Percentiles rank a stretch among this genome's conserved stretches.
These are phyloP conservation scores for Pouteria glomerata DNA, from an alignment of 148 eudicot species.

Conservation along the genomic window DNA sequence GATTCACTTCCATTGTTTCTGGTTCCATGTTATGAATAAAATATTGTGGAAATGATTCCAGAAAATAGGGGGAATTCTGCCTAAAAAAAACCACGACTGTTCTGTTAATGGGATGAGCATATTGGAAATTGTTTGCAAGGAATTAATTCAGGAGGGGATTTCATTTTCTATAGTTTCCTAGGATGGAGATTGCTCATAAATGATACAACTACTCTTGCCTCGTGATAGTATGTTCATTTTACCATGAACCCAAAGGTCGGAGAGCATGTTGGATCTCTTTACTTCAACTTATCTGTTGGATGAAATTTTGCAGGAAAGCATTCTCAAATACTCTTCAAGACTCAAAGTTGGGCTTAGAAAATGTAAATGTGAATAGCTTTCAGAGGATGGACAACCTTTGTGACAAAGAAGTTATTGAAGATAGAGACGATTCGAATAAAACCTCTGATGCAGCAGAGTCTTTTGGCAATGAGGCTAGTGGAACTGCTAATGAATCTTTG, in stretches of 20 bases:
- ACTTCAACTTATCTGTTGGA: neutral
- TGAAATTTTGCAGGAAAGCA: slow-evolving; percentile 16
- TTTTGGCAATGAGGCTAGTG: slow-evolving; percentile 12
- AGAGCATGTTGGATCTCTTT: neutral
- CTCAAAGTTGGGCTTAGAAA: neutral
- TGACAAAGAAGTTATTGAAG: slow-evolving; percentile 27
- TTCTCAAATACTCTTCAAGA: slow-evolving; percentile 7
- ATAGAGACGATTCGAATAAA: slow-evolving; percentile 23
- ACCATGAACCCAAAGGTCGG: neutral
- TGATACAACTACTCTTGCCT: neutral
- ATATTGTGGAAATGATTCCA: no score
- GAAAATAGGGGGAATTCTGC: no score
- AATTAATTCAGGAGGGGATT: no score
- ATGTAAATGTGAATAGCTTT: slow-evolving; percentile 3
- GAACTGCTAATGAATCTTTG: slow-evolving; percentile 14
- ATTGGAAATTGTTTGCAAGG: no score
- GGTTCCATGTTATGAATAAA: no score
- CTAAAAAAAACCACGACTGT: no score
- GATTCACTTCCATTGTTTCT: neutral
- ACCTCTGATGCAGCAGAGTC: slow-evolving; percentile 9
- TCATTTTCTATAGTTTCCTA: no score
- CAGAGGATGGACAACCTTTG: slow-evolving; percentile 11
- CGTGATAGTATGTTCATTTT: neutral
- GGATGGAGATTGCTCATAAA: neutral
- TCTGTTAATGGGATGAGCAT: no score